Evolutionary conservation across 2,329 filamentous ascomycete species (phyloP).

Genomic region (Leptographium wingfieldii): DNA sequence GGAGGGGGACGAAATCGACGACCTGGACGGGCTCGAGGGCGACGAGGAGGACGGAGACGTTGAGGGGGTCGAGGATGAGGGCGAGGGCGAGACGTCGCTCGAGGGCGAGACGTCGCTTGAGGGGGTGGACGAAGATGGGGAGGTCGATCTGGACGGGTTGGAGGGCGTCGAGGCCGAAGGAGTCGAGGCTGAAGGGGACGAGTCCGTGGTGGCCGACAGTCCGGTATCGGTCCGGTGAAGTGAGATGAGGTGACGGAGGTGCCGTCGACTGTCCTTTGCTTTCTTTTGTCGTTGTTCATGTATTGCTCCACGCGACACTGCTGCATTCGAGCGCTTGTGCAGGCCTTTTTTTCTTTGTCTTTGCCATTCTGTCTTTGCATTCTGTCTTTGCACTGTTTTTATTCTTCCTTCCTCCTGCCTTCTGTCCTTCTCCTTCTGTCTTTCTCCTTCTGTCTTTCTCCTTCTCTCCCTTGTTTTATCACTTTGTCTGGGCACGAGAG

Average conservation of each 20-base stretch:
- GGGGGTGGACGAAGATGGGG: not conserved
- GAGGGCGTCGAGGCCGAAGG: not conserved
- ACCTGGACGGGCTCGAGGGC: too few relatives aligned
- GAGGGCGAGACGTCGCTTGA: not conserved
- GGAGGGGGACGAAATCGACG: too few relatives aligned
- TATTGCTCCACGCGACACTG: not conserved
- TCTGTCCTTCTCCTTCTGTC: not conserved
- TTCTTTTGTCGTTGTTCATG: not conserved
- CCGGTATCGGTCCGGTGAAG: not conserved
- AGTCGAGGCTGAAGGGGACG: too few relatives aligned
- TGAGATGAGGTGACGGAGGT: too few relatives aligned
- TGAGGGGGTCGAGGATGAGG: not conserved
- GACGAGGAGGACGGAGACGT: too few relatives aligned
- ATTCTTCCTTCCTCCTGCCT: too few relatives aligned
- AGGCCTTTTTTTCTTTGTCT: not conserved
- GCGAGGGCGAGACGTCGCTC: not conserved
- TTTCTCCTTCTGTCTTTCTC: not conserved
- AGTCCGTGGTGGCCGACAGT: not conserved
- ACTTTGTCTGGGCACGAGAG: not conserved
- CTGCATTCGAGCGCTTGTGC: not conserved
- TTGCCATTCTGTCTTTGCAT: not conserved
- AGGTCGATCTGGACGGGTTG: too few relatives aligned
- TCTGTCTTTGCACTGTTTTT: too few relatives aligned
- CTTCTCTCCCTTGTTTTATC: not conserved
- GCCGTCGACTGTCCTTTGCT: not conserved